phyloP scores from a whole-genome alignment of 2,329 filamentous ascomycete species.

The Calonectria henricotiae region DNA sequence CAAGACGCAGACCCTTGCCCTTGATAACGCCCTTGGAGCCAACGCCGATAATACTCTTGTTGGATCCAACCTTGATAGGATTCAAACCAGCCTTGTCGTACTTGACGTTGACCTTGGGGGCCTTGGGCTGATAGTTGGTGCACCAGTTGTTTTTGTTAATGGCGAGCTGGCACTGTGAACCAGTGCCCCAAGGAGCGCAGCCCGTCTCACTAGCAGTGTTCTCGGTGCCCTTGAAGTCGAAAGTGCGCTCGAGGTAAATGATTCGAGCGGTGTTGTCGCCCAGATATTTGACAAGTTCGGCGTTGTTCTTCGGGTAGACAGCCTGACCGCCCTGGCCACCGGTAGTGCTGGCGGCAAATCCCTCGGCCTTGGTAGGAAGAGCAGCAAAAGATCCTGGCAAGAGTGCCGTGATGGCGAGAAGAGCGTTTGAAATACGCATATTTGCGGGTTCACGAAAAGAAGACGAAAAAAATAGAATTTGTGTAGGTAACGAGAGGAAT shows the following conservation, averaged over 20 bases:
- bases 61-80: slow-evolving; percentile 68
- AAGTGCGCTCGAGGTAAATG: slow-evolving; percentile 71
- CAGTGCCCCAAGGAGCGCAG: slow-evolving; percentile 72
- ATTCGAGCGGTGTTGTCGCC: slow-evolving; percentile 67
- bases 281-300: slow-evolving; percentile 73
- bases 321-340: slow-evolving; percentile 44
- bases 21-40: slow-evolving; percentile 69
- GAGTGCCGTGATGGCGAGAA: background rate
- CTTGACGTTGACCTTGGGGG: slow-evolving; percentile 61
- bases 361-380: slow-evolving; percentile 15
- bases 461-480: background rate
- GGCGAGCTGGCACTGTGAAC: slow-evolving; percentile 68
- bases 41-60: slow-evolving; percentile 72
- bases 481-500: background rate
- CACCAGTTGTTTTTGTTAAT: slow-evolving; percentile 74
- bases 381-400: slow-evolving; percentile 10
- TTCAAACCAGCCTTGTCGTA: slow-evolving; percentile 67
- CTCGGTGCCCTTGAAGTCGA: slow-evolving; percentile 70
- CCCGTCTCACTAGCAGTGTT: slow-evolving; percentile 67
- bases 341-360: slow-evolving; percentile 7
- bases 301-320: slow-evolving; percentile 68
- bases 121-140: slow-evolving; percentile 69
- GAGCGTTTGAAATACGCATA: slow-evolving; percentile 2
- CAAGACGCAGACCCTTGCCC: slow-evolving; percentile 70
- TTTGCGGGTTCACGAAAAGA: background rate